Percentiles rank a stretch among this genome's conserved stretches.
These are phyloP conservation scores for Cutaneotrichosporon mucoides DNA, from an alignment of 1,284 basidiomycete species.

Conservation along the genomic window DNA sequence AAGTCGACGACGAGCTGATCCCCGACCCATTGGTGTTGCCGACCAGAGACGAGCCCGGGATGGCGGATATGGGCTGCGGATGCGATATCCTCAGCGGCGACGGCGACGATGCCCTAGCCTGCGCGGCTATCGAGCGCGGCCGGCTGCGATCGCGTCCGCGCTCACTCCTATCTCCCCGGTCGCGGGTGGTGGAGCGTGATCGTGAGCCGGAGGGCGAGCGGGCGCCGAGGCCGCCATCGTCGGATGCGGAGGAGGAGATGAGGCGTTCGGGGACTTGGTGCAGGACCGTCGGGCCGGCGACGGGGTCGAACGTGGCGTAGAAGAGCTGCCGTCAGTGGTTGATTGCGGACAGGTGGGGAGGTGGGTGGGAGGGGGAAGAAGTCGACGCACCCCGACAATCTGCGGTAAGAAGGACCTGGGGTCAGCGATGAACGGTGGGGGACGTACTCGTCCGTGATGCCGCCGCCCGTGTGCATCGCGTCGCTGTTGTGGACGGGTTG, in stretches of 20 bases:
- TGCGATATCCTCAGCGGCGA: background rate
- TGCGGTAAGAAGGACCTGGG: conserved; percentile 48
- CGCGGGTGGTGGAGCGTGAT: conserved; percentile 27
- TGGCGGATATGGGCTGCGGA: background rate
- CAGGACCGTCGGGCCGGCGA: conserved; percentile 40
- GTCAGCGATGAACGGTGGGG: conserved; percentile 13
- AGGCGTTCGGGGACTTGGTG: conserved; percentile 50
- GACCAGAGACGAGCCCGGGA: background rate
- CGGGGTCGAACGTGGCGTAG: conserved; percentile 49
- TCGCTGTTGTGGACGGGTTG: too few relatives aligned
- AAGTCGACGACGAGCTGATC: too few relatives aligned
- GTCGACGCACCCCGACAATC: conserved; percentile 43
- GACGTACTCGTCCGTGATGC: conserved; percentile 14
- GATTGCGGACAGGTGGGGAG: too few relatives aligned
- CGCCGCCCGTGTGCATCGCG: background rate
- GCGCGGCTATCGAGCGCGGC: background rate
- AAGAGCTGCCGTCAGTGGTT: conserved; percentile 37
- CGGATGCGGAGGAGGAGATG: conserved; percentile 33
- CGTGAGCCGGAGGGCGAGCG: conserved; percentile 17
- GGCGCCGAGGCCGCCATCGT: conserved; percentile 6
- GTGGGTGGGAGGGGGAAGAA: background rate
- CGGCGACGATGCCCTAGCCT: background rate
- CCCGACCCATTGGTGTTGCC: too few relatives aligned
- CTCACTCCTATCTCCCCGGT: background rate
- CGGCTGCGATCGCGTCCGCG: background rate